Conservation (phyloP, 176 grass and related monocot genomes). For the bread wheat (Triticum aestivum) region DNA sequence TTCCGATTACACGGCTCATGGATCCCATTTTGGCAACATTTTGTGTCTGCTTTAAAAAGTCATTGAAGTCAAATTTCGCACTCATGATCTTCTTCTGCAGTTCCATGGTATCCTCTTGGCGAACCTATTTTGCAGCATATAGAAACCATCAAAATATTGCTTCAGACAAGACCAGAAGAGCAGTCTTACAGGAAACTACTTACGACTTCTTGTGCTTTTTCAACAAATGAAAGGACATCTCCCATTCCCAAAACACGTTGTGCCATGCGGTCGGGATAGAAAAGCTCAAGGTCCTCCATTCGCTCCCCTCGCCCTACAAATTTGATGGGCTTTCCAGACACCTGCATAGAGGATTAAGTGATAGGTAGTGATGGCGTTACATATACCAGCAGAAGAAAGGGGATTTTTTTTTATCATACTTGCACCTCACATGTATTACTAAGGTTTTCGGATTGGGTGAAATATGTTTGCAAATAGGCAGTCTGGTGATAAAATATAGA, state of each 20-base stretch:
- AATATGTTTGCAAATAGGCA: background rate
- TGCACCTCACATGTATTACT: background rate
- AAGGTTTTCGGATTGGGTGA: background rate
- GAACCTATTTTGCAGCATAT: constrained; percentile 56
- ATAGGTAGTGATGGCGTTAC: background rate
- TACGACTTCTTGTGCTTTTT: constrained; percentile 98
- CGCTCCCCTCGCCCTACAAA: constrained; percentile 81
- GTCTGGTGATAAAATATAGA: background rate
- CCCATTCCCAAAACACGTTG: constrained; percentile 91
- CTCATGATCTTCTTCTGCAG: constrained; percentile 98
- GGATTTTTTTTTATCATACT: no score
- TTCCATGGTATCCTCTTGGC: constrained; percentile 80
- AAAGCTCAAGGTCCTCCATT: constrained; percentile 87
- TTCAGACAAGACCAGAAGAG: background rate
- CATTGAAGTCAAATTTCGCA: constrained; percentile 95
- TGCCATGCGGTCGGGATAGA: constrained; percentile 97
- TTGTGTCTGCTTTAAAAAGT: constrained; percentile 92
- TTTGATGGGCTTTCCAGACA: constrained; percentile 96
- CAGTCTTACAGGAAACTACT: constrained; percentile 27
- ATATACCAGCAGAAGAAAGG: background rate
- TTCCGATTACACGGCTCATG: constrained; percentile 53
- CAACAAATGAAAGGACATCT: constrained; percentile 98
- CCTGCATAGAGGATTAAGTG: constrained; percentile 45
- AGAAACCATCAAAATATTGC: background rate
- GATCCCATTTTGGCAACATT: constrained; percentile 91